Evolutionary conservation across 768 basidiomycete species (phyloP).

Genomic region (Termitomyces eurrhizus): DNA sequence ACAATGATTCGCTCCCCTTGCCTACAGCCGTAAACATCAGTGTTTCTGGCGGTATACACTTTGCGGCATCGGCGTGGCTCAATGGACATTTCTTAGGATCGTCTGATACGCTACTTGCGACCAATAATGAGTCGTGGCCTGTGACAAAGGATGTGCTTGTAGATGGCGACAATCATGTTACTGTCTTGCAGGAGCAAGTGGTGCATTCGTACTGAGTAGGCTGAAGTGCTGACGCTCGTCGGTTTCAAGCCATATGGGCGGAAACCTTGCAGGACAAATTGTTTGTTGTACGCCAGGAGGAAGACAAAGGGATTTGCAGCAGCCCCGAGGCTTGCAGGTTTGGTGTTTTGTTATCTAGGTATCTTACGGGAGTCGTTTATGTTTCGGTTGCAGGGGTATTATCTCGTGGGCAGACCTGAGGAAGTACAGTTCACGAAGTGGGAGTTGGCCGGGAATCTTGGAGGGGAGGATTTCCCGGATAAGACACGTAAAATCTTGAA

Average conservation of each 20-base stretch:
- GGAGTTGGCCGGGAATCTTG: slow-evolving; percentile 14
- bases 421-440: slow-evolving; percentile 13
- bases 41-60: slow-evolving; percentile 15
- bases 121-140: slow-evolving; percentile 15
- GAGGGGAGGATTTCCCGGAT: slow-evolving; percentile 15
- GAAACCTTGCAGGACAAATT: slow-evolving; percentile 17
- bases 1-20: slow-evolving; percentile 3
- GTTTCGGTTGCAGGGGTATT: slow-evolving; percentile 9
- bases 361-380: background rate
- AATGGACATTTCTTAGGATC: slow-evolving; percentile 14
- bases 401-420: slow-evolving; percentile 11
- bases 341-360: background rate
- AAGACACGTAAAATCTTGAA: slow-evolving; percentile 16
- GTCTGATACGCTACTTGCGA: slow-evolving; percentile 12
- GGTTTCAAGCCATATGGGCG: slow-evolving; percentile 15
- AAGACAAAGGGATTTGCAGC: slow-evolving; percentile 15
- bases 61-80: slow-evolving; percentile 16
- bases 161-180: slow-evolving; percentile 10
- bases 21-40: slow-evolving; percentile 15
- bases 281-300: slow-evolving; percentile 18
- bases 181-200: slow-evolving; percentile 14
- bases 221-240: background rate
- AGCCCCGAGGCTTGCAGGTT: slow-evolving; percentile 16
- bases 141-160: slow-evolving; percentile 11
- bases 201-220: background rate